Base-by-base conservation (phyloP, 164 flowering plant genomes). In the Sextonia rubra region DNA sequence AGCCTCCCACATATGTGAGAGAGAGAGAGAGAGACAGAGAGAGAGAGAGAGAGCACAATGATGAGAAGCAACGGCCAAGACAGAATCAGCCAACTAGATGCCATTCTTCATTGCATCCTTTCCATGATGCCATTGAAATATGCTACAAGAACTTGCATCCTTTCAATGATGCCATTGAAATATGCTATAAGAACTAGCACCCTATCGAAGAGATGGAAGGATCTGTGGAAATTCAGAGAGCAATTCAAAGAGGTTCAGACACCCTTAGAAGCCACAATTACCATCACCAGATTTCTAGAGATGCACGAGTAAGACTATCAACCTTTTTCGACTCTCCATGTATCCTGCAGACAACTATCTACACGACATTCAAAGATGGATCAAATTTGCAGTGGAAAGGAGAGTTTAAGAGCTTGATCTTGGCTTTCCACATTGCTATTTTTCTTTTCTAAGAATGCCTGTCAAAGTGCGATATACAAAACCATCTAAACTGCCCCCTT, bases 181-280 rank as follows among this genome's bases (percentile, higher is more conserved):
- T 15, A 7, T 25, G 71, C 71, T 32, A 37, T 17, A 18, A 68
- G 48, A 68, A 61, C 71, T 7, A 74, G 71, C 47, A 37, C 60
- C 60, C 71, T 74, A 12, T 68, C 62, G 2, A 68, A 47, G 23
- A 68, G 69, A 48, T 74, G 77, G 77, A 74, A 49, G 63, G 29
- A 62, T 20, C 26, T 61, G 11, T 69, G 68, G 32, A 23, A 29
- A 22, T 1, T 14, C 24, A 1, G 72, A 14, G 49, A 69, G 27
- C 69, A 74, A 9, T 69, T 74, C 17, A 62, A 69, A 6, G 17
- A 20, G 1, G 60, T 20, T 22, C 61, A 30, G 52, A 32, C 72
- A 4, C 72, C 56, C 12, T 68, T 61, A n/a, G 48, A 74, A 29
- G 63, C 69, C 6, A 63, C 69, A 17, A 24, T 22, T 4, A 27